Conservation (phyloP, 805 yeast species). For the Candida arabinofermentans region DNA sequence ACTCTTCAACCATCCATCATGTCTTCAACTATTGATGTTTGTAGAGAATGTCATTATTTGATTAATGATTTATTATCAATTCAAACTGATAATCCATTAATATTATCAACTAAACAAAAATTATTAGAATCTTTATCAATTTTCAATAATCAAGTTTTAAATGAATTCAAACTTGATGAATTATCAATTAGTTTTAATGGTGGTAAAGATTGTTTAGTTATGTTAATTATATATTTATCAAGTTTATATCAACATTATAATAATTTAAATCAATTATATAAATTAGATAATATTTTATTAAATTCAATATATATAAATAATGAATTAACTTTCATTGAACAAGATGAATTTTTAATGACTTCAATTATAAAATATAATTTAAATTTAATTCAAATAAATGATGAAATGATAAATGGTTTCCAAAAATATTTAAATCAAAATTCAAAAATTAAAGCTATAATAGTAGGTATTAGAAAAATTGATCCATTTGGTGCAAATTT, state of each 20-base stretch:
- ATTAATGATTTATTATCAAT: conserved; percentile 13
- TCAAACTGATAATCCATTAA: conserved; percentile 8
- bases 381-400: conserved; percentile 38
- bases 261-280: conserved; percentile 11
- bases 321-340: conserved; percentile 66
- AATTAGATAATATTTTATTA: conserved; percentile 20
- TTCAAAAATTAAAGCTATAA: conserved; percentile 60
- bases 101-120: conserved; percentile 8
- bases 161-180: conserved; percentile 35
- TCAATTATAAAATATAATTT: conserved; percentile 56
- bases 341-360: conserved; percentile 57
- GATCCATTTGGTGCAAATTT: conserved; percentile 78
- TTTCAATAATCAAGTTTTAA: conserved; percentile 17
- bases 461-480: conserved; percentile 83
- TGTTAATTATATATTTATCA: conserved; percentile 72
- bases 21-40: conserved; percentile 18
- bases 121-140: conserved; percentile 20
- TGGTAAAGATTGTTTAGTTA: conserved; percentile 93
- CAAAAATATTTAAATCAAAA: conserved; percentile 49
- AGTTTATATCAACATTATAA: conserved; percentile 30
- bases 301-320: conserved; percentile 71
- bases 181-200: conserved; percentile 89
- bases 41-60: conserved; percentile 18
- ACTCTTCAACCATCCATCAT: conserved; percentile 1
- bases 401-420: conserved; percentile 65